Evolutionary conservation across 164 flowering plant species (phyloP), one percentile per base, ranked within the genome.

Genomic region (Nymphaea colorata): DNA sequence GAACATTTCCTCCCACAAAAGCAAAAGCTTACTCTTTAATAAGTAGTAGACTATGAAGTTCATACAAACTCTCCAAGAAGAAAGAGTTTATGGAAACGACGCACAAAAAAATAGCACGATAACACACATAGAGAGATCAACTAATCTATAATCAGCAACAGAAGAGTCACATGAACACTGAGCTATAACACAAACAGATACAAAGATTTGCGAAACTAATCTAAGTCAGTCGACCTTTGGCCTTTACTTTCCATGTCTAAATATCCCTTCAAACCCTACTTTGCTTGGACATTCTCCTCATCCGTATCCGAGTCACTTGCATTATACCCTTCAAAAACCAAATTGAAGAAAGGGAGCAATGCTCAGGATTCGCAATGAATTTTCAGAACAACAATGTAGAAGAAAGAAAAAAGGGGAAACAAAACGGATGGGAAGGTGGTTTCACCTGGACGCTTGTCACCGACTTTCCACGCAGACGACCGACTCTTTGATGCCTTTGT

Each of bases 291-390:
- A 3, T 4, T 14, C 3, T 72, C 4, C 62, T 85, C 87, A 80
- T 86, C 93, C 16, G 93, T 84, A 75, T 87, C 93, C 17, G 90
- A 86, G 72, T 86, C 90, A 71, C 93, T 87, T 5, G 88, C 90
- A 79, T 86, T 86, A 69, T 87, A 87, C 66, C 93, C 93, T 87
- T 66, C 14, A 62, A 42, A 70, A 62, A 25, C 36, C 68, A 67
- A 70, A 44, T 8, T 61, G 51, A 43, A 12, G 11, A 43, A 59
- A 18, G 25, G 36, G 10, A 65, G 47, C 55, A 11, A 43, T 67
- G 72, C 55, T 57, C 66, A 8, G 41, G 60, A 11, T 4, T 10
- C 14, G 5, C 12, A 17, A 36, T 43, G 18, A 18, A n/a, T 11
- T 67, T 64, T 25, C 67, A 41, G 57, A 10, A n/a, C 70, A 68